Evolutionary conservation across 805 yeast genomes (phyloP).

Genomic region (Lachancea lanzarotensis): DNA sequence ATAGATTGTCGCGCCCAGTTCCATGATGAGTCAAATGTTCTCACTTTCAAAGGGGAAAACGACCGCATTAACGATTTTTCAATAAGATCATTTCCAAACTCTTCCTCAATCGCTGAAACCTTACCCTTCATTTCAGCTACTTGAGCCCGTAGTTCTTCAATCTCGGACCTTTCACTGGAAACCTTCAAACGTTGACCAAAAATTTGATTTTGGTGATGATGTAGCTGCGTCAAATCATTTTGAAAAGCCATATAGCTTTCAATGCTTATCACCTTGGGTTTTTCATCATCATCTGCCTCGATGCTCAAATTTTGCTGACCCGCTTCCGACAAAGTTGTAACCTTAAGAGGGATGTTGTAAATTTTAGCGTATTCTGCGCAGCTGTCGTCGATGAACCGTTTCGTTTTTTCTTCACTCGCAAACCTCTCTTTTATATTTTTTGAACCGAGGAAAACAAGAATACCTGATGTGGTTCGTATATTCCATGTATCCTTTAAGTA

Average conservation of each 20-base stretch:
- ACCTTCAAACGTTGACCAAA: slow-evolving; percentile 4
- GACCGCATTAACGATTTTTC: slow-evolving; percentile 67
- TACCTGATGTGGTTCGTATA: slow-evolving; percentile 8
- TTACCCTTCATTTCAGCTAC: slow-evolving; percentile 61
- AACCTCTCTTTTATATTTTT: slow-evolving; percentile 3
- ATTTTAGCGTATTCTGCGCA: slow-evolving; percentile 10
- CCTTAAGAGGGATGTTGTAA: slow-evolving; percentile 79
- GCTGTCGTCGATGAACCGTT: slow-evolving; percentile 9
- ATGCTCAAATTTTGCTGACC: background rate
- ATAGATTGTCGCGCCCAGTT: slow-evolving; percentile 94
- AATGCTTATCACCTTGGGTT: slow-evolving; percentile 90
- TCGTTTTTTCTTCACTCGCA: slow-evolving; percentile 5
- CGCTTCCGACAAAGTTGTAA: slow-evolving; percentile 33
- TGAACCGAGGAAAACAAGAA: slow-evolving; percentile 10
- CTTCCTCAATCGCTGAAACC: slow-evolving; percentile 40
- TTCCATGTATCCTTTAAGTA: slow-evolving; percentile 11
- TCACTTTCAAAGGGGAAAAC: slow-evolving; percentile 70
- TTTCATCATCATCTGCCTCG: slow-evolving; percentile 74
- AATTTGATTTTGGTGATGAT: background rate
- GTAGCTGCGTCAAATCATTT: background rate
- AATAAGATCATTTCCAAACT: slow-evolving; percentile 77
- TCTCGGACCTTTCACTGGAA: background rate
- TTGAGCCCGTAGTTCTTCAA: slow-evolving; percentile 5
- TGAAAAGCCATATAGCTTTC: slow-evolving; percentile 66
- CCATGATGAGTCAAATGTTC: slow-evolving; percentile 88